These are phyloP conservation scores for Lojkania enalia DNA, from an alignment of 2,329 filamentous ascomycete genomes.

Conservation along the genomic window DNA sequence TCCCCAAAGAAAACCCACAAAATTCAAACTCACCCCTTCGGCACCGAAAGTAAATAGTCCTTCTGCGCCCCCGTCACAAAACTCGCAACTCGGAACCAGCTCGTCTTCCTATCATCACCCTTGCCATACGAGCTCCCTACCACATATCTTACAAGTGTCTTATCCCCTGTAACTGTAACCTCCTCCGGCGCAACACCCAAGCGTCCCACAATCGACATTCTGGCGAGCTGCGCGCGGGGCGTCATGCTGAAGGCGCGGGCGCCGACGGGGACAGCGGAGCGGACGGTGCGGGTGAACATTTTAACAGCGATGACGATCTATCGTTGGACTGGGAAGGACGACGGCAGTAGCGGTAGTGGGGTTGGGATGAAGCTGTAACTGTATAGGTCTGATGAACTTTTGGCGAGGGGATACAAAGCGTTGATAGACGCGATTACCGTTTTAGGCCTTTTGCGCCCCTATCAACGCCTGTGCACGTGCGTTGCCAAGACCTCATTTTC, in stretches of 20 bases:
- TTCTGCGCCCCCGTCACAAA: conserved; percentile 73
- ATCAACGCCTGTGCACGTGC: background rate
- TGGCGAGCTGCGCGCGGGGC: conserved; percentile 65
- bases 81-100: conserved; percentile 80
- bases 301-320: conserved; percentile 6
- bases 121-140: conserved; percentile 71
- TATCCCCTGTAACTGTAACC: conserved; percentile 71
- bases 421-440: background rate
- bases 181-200: conserved; percentile 80
- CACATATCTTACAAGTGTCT: conserved; percentile 75
- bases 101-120: conserved; percentile 72
- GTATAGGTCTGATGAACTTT: too few relatives aligned
- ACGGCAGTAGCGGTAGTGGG: conserved; percentile 7
- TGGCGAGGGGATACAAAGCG: background rate
- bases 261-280: conserved; percentile 52
- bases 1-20: background rate
- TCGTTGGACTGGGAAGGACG: conserved; percentile 3
- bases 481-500: background rate
- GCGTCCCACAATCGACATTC: conserved; percentile 84
- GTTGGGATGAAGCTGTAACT: background rate
- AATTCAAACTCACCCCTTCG: conserved; percentile 74
- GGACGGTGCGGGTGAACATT: conserved; percentile 46
- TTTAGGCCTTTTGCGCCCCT: background rate
- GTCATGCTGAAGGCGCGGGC: conserved; percentile 78
- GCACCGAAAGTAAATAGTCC: conserved; percentile 72